Base-by-base conservation (phyloP, 306 rosid genomes). In the Purshia tridentata region DNA sequence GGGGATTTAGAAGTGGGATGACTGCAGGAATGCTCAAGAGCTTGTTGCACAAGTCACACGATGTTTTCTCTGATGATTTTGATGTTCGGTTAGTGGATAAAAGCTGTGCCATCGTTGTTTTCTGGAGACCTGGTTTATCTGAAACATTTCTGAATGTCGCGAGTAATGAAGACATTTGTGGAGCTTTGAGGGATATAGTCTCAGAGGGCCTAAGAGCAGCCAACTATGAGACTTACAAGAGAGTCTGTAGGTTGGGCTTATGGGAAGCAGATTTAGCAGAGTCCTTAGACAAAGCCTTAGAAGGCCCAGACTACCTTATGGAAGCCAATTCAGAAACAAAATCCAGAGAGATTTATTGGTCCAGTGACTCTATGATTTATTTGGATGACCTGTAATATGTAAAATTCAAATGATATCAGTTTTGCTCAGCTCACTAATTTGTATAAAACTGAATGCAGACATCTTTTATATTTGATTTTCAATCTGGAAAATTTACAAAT, bases 71-170 rank as follows among this genome's bases (percentile, higher is more conserved):
- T 1, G 74, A 77, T 73, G 96, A 89, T 9, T 91, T 93, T 69
- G 97, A 93, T 70, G 86, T 91, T 51, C 84, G 85, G 70, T 77
- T 86, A 5, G 90, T 86, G 11, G 97, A 88, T 35, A 88, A 84
- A 84, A 91, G 86, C 50, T 89, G 96, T 67, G 97, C 96, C 67
- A 76, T 93, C 60, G 80, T 89, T 52, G 92, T 93, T 49, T 91
- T 93, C 82, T 82, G 89, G 92, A 64, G 80, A 77, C 83, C 80
- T 0, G 89, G 91, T 56, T 47, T 84, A 18, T 87, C 94, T 1
- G 56, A 79, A 81, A 71, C 78, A 8, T 85, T 93, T 72, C 53
- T 88, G 41, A 73, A 84, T 46, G 75, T 74, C 48, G 66, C 86
- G 69, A 80, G 80, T 35, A 22, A 77, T 20, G 72, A 82, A 64